Base-by-base conservation (phyloP, 2,329 filamentous ascomycete species). In the Aspergillus pseudoviridinutans region DNA sequence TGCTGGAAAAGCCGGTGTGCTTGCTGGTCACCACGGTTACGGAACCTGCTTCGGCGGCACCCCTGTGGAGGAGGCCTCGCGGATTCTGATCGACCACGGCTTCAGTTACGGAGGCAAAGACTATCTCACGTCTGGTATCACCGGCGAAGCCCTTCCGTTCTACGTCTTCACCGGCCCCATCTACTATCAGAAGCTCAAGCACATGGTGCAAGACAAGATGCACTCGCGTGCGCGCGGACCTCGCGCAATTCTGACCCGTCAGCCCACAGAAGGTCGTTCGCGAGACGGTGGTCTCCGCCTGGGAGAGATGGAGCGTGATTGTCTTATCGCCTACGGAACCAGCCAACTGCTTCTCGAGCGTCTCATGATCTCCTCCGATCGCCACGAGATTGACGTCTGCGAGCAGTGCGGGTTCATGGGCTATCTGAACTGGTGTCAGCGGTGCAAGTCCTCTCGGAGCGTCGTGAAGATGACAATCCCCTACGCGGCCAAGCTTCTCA, bases 121-220 rank as follows among this genome's bases (percentile, higher is more conserved):
- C 74, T 96, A 92, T 76, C 88, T 99, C 61, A 97, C 94, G 0
- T 92, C 88, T 0, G 94, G 94, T 38, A 93, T 97, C 71, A 97
- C 94, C 0, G 95, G 94, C 67, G 94, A 99, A 76, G 86, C 90
- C 0, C 82, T 97, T 5, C 92, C 96, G 62, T 92, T 92, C 12
- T 97, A 97, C 77, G 92, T 99, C 71, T 99, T 97, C 82, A 96
- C 96, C 73, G 94, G 94, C 0, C 94, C 94, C 10, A 99, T 99
- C 76, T 99, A 96, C 80, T 99, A 99, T 80, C 94, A 99, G 80
- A 96, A 96, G 65, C 85, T 99, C 64, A 99, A 99, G 84, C 94
- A 99, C 82, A 99, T 99, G 94, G 94, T 99, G 3, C 92, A 97
- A 75, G 94, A 99, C 74, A 99, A 99, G 79, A 97, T 99, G 94